phyloP scores from a whole-genome alignment of 1,139 yeast genomes.

The Taiozyma sp. region DNA sequence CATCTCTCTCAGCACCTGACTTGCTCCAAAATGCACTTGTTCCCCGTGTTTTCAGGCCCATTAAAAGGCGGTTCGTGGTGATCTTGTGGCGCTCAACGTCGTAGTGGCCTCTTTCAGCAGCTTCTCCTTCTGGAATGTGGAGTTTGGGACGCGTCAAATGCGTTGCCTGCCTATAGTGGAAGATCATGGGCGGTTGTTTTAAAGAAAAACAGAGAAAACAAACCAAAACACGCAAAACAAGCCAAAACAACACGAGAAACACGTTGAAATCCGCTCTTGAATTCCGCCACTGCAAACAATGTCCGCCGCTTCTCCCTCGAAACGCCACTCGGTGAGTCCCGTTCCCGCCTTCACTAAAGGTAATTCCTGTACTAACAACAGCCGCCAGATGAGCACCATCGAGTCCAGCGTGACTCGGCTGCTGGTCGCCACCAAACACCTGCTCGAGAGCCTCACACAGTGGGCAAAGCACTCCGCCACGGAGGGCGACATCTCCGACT shows the following conservation, averaged over 20 bases:
- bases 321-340: slow-evolving; percentile 22
- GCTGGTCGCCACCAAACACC: slow-evolving; percentile 82
- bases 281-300: slow-evolving; percentile 1
- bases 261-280: not conserved
- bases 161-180: not conserved
- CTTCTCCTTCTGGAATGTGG: not conserved
- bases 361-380: not conserved
- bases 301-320: slow-evolving; percentile 19
- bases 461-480: slow-evolving; percentile 84
- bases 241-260: no score
- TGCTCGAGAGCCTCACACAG: slow-evolving; percentile 76
- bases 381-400: slow-evolving; percentile 45
- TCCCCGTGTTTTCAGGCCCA: not conserved
- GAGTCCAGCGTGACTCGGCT: slow-evolving; percentile 81
- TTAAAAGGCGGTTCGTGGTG: not conserved
- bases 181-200: not conserved
- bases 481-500: slow-evolving; percentile 83
- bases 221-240: not conserved
- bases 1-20: not conserved
- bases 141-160: not conserved
- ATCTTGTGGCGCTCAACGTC: not conserved
- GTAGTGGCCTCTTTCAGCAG: not conserved
- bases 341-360: not conserved
- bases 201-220: not conserved
- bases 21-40: not conserved